These are phyloP conservation scores for Apiotrichum domesticum DNA, from an alignment of 1,284 basidiomycete species.

Conservation along the genomic window DNA sequence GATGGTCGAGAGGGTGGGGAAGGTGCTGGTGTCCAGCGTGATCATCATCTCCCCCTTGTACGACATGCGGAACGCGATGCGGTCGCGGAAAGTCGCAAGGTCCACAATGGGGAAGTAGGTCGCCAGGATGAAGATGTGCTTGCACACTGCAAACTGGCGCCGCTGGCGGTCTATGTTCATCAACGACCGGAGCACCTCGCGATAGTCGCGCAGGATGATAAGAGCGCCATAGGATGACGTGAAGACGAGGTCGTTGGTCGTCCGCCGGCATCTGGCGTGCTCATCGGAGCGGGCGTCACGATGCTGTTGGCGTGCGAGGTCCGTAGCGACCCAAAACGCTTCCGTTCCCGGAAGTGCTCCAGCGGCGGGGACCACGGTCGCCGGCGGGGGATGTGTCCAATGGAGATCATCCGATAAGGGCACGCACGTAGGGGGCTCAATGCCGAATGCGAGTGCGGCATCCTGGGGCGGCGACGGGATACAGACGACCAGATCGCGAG, in stretches of 20 bases:
- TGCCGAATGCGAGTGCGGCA: neutral
- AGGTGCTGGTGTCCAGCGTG: neutral
- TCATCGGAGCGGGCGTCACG: constrained; percentile 3
- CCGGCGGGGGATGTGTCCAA: neutral
- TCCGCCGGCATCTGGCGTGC: constrained; percentile 21
- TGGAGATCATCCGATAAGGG: too few species aligned
- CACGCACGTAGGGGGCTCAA: neutral
- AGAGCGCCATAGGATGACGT: constrained; percentile 15
- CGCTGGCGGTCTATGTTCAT: neutral
- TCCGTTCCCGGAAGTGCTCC: neutral
- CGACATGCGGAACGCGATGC: neutral
- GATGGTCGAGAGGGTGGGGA: neutral
- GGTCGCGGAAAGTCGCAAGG: neutral
- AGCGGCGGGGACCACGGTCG: neutral
- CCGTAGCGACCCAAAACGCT: neutral
- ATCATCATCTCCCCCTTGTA: neutral
- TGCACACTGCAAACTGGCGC: neutral
- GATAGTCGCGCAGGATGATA: constrained; percentile 26
- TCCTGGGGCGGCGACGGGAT: constrained; percentile 11
- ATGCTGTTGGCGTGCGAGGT: neutral
- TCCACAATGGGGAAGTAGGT: neutral
- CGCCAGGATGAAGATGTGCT: neutral
- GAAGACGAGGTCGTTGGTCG: constrained; percentile 23
- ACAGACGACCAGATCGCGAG: constrained; percentile 9
- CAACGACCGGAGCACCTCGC: constrained; percentile 6